Conservation (phyloP, 2,329 filamentous ascomycete species). For the Teratosphaeria destructans region DNA sequence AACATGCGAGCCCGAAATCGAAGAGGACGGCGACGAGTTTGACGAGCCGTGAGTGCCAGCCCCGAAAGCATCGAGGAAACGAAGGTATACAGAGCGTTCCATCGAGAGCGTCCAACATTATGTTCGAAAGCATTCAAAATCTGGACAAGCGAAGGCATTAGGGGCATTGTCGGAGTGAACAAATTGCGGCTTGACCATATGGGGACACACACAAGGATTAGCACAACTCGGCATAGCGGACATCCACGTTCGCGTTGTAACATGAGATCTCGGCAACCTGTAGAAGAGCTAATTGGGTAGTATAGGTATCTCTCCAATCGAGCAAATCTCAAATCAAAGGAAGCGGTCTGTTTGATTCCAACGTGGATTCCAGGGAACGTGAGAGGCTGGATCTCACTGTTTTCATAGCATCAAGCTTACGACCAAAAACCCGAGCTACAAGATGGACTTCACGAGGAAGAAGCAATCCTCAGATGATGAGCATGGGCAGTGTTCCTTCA, state of each 20-base stretch:
- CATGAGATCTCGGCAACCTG: conserved; percentile 12
- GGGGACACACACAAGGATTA: conserved; percentile 1
- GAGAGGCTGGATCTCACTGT: no score
- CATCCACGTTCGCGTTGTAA: conserved; percentile 12
- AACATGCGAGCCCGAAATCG: background rate
- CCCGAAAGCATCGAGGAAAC: background rate
- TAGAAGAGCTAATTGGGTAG: conserved; percentile 7
- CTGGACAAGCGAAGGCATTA: conserved; percentile 3
- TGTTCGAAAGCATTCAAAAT: background rate
- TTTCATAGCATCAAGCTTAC: no score
- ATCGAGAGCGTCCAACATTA: no score
- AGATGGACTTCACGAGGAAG: no score
- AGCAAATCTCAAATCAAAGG: background rate
- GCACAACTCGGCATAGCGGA: conserved; percentile 7
- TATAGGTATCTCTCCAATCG: conserved; percentile 15
- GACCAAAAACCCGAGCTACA: no score
- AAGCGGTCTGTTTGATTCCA: background rate
- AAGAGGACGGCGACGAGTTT: background rate
- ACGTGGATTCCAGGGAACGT: background rate
- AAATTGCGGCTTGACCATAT: background rate
- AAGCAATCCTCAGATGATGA: no score
- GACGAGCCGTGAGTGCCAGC: background rate
- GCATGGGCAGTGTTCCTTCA: no score
- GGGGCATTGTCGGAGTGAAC: background rate
- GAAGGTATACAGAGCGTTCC: background rate